These are phyloP conservation scores for Diaporthe nobilis DNA, from an alignment of 2,329 filamentous ascomycete species.

Conservation along the genomic window DNA sequence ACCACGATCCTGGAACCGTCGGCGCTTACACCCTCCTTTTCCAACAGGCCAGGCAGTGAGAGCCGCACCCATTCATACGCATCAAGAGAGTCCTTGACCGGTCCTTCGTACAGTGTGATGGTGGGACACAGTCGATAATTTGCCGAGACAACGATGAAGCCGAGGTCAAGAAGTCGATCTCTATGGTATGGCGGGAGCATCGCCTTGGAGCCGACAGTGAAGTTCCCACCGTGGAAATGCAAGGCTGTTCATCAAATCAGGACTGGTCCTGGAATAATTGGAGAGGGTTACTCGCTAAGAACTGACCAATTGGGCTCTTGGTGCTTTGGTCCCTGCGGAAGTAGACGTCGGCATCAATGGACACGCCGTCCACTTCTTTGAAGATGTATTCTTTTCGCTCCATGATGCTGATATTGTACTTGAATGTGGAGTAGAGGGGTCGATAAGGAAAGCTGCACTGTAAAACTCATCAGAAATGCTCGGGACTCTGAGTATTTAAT, in stretches of 20 bases:
- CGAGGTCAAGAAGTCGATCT: neutral
- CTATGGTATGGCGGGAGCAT: neutral
- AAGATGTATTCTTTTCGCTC: conserved; percentile 1
- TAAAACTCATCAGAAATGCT: neutral
- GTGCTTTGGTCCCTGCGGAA: neutral
- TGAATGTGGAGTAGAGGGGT: too few relatives aligned
- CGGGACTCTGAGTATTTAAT: neutral
- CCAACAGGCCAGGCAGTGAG: neutral
- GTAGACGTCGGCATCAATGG: neutral
- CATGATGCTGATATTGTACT: neutral
- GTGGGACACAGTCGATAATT: neutral
- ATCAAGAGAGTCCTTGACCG: neutral
- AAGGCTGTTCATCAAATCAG: neutral
- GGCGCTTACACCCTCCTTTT: neutral
- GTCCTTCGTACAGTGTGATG: neutral
- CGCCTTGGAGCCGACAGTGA: neutral
- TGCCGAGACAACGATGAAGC: neutral
- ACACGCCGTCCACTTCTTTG: conserved; percentile 7
- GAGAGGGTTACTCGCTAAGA: neutral
- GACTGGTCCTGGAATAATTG: neutral
- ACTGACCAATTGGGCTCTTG: neutral
- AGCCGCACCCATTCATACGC: neutral
- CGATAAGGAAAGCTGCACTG: neutral
- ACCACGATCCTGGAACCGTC: neutral
- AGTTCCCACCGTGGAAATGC: neutral